phyloP scores from a whole-genome alignment of 352 stramenopile species.

The Phytophthora syringae region DNA sequence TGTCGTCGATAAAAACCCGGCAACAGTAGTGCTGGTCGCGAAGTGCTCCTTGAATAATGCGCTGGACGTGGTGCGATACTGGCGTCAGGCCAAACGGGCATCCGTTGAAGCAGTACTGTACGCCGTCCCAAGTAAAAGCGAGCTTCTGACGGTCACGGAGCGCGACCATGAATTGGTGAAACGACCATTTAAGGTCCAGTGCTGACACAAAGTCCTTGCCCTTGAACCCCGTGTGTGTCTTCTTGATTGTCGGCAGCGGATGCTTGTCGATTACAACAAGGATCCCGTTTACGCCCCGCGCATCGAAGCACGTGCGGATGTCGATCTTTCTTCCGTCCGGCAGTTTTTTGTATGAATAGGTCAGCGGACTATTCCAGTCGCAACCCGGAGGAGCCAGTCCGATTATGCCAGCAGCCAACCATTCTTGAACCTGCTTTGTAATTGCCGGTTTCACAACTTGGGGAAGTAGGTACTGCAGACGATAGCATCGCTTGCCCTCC shows the following conservation, averaged over 20 bases:
- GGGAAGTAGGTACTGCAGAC: neutral
- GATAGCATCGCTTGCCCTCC: neutral
- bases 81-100: constrained; percentile 2
- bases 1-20: constrained; percentile 2
- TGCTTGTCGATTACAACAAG: constrained; percentile 1
- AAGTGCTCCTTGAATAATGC: constrained; percentile 2
- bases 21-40: neutral
- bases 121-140: neutral
- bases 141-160: neutral
- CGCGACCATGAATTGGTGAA: constrained; percentile 1
- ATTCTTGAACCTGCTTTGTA: neutral
- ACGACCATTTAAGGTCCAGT: too few relatives aligned
- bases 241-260: neutral
- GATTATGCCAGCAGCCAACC: neutral
- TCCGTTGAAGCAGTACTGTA: neutral
- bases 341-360: constrained; percentile 1
- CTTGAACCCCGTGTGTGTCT: neutral
- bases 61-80: constrained; percentile 1
- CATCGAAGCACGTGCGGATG: neutral
- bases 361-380: constrained; percentile 1
- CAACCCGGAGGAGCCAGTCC: neutral
- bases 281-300: neutral
- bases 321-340: constrained; percentile 6
- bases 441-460: neutral
- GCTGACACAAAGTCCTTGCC: neutral